Percentiles rank a stretch among this genome's conserved stretches.
Evolutionary conservation across 768 basidiomycete species (phyloP).

Genomic region (Hortiboletus campestris): DNA sequence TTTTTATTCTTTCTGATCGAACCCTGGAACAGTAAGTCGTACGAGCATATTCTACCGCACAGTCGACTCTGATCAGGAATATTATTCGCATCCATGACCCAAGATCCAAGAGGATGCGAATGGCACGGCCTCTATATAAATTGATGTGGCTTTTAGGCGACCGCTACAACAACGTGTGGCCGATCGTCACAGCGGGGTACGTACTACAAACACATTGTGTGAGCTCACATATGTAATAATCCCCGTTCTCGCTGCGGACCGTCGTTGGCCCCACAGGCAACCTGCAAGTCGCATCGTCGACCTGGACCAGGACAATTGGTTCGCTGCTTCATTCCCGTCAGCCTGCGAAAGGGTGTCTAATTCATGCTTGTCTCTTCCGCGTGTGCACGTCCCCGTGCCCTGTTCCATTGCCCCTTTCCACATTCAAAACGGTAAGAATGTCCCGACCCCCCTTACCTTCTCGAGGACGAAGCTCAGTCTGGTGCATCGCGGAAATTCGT

Average conservation of each 20-base stretch:
- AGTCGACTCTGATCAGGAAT: background rate
- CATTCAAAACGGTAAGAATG: constrained; percentile 5
- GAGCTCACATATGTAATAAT: constrained; percentile 23
- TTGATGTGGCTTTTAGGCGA: constrained; percentile 21
- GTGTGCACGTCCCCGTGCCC: constrained; percentile 10
- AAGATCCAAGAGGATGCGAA: constrained; percentile 16
- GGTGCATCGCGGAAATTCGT: constrained; percentile 16
- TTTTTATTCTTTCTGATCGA: constrained; percentile 11
- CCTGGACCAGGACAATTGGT: background rate
- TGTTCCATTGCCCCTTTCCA: constrained; percentile 16
- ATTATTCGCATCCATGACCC: constrained; percentile 1
- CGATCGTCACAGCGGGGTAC: constrained; percentile 29
- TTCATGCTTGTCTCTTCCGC: constrained; percentile 5
- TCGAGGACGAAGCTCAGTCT: constrained; percentile 4
- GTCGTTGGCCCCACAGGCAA: constrained; percentile 8
- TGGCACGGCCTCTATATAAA: constrained; percentile 5
- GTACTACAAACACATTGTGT: constrained; percentile 23
- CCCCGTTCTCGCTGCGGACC: constrained; percentile 3
- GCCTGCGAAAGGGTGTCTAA: constrained; percentile 1
- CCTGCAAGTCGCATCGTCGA: constrained; percentile 3
- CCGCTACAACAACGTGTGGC: constrained; percentile 14
- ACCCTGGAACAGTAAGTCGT: background rate
- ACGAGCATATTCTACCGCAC: constrained; percentile 1
- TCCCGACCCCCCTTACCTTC: constrained; percentile 4
- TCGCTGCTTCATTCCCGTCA: constrained; percentile 24